Evolutionary conservation across 1,284 basidiomycete genomes (phyloP).

Genomic region (Rhodotorula sp.): DNA sequence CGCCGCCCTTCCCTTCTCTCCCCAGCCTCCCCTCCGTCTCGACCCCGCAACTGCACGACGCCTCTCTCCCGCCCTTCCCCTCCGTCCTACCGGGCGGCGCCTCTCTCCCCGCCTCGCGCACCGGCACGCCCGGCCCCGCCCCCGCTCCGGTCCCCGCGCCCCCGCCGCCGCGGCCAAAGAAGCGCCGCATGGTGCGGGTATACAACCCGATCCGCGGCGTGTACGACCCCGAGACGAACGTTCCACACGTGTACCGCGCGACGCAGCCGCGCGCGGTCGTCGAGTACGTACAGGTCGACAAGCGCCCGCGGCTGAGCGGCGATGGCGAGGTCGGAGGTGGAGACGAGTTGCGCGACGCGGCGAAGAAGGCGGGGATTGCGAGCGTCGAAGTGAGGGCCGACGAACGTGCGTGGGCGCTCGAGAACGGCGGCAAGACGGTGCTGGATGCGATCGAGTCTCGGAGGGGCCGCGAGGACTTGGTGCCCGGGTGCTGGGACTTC

Average conservation of each 20-base stretch:
- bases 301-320: constrained; percentile 15
- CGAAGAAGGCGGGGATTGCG: constrained; percentile 12
- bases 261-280: constrained; percentile 39
- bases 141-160: not conserved
- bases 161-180: constrained; percentile 19
- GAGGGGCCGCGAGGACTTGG: constrained; percentile 6
- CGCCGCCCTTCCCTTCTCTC: constrained; percentile 40
- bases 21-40: not conserved
- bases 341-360: constrained; percentile 9
- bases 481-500: constrained; percentile 34
- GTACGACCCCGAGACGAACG: constrained; percentile 44
- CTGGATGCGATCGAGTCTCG: constrained; percentile 9
- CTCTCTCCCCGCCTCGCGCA: constrained; percentile 1
- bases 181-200: constrained; percentile 33
- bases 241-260: constrained; percentile 42
- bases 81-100: constrained; percentile 3
- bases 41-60: constrained; percentile 34
- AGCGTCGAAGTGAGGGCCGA: constrained; percentile 21
- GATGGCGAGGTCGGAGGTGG: not conserved
- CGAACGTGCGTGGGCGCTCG: constrained; percentile 14
- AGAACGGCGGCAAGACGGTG: not conserved
- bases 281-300: constrained; percentile 26
- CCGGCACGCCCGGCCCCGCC: not conserved
- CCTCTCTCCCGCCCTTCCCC: constrained; percentile 34
- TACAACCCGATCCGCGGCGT: constrained; percentile 42